These are phyloP conservation scores for Arachis hypogaea DNA, from an alignment of 306 rosid genomes.

Conservation along the genomic window DNA sequence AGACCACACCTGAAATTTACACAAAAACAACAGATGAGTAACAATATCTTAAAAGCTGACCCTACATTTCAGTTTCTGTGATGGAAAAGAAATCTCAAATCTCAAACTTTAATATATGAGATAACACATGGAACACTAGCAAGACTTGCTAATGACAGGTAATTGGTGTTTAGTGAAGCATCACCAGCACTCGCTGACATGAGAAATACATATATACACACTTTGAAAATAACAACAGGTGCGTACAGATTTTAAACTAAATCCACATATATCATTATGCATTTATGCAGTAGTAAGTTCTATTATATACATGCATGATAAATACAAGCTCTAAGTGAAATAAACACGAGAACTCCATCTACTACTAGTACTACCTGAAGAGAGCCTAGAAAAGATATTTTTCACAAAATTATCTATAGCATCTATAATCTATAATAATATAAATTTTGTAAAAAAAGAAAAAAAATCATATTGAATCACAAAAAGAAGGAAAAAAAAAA, in stretches of 20 bases:
- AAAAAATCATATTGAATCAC: background rate
- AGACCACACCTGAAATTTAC: conserved; percentile 34
- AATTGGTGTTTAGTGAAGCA: background rate
- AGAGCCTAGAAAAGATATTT: background rate
- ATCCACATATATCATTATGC: background rate
- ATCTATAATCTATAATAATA: background rate
- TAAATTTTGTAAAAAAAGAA: no score
- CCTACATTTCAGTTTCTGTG: conserved; percentile 8
- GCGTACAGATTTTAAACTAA: background rate
- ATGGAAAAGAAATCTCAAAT: background rate
- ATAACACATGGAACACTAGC: conserved; percentile 7
- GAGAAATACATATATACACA: conserved; percentile 7
- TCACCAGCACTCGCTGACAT: conserved; percentile 21
- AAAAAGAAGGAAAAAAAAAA: background rate
- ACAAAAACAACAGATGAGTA: conserved; percentile 34
- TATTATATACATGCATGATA: conserved; percentile 3
- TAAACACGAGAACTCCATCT: conserved; percentile 32
- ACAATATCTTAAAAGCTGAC: conserved; percentile 4
- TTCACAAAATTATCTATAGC: conserved; percentile 2
- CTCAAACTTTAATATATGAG: background rate
- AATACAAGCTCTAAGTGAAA: conserved; percentile 11
- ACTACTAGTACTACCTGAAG: conserved; percentile 15
- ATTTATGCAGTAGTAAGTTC: background rate
- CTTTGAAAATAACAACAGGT: conserved; percentile 20
- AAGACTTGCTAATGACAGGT: conserved; percentile 2